Base-by-base conservation (phyloP, 2,329 filamentous ascomycete genomes). In the Incumbomyces delicatus region DNA sequence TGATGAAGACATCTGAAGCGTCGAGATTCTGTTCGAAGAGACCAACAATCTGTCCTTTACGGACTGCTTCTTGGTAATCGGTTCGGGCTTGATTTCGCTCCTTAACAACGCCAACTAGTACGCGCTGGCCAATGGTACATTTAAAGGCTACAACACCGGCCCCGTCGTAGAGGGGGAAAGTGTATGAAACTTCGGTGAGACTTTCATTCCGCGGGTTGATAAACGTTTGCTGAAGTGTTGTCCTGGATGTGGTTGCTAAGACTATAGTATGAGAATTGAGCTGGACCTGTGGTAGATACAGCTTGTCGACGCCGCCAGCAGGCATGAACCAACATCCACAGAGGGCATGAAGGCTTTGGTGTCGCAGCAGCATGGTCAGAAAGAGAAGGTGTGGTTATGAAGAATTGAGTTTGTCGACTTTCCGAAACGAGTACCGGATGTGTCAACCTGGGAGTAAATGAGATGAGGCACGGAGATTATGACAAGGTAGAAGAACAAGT, bases 91-190 rank as follows among this genome's bases (percentile, higher is more conserved):
- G 69, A 10, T 75, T 67, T 46, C 76, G 79, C 55, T 85, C 78
- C 58, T 85, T 80, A 35, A 87, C 82, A 11, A 81, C 61, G 12
- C 84, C 83, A 2, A 69, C 68, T 13, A 76, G 68, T 11, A 60
- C 55, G 16, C 77, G 75, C 29, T 71, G 64, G 30, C 74, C 80
- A 39, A 87, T 70, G 12, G 68, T 75, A 63, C 81, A 87, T 3
- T 69, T 74, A 53, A 87, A 88, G 2, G 68, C 72, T 6, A 82
- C 80, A 1, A 88, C 78, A 6, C 77, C 81, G 13, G 85, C 79
- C 8, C 83, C 83, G 57, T 86, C 81, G 52, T 82, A 85, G 0
- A 88, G 69, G 0, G 84, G 84, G 51, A 88, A 87, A 0, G 73
- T 73, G 59, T 88, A 88, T 12, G 70, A 68, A 13, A 79, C 72